Percentiles rank a stretch among this genome's conserved stretches.
phyloP scores from a whole-genome alignment of 179 eudicot species.

The Spergularia azorica region DNA sequence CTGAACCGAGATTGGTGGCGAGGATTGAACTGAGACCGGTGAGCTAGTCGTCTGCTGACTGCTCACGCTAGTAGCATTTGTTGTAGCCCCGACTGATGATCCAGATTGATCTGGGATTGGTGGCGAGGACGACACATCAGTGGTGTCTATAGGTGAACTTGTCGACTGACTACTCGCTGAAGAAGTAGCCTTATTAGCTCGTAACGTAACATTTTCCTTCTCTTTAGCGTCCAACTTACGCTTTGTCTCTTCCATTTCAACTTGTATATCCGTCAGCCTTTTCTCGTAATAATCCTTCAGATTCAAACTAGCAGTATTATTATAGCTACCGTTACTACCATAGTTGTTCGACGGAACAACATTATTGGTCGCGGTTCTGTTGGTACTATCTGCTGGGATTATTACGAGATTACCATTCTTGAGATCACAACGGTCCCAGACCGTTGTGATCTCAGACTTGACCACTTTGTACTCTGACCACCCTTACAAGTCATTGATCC shows the following conservation, averaged over 20 bases:
- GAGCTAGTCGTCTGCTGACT: too few species aligned
- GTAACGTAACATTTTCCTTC: too few species aligned
- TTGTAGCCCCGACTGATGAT: too few species aligned
- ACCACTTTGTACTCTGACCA: conserved; percentile 4
- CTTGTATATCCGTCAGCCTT: background rate
- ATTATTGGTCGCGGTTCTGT: background rate
- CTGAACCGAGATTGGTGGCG: too few species aligned
- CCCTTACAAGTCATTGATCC: background rate
- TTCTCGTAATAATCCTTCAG: background rate
- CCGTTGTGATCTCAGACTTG: background rate
- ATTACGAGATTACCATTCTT: background rate
- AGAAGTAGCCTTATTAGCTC: too few species aligned
- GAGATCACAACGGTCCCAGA: background rate
- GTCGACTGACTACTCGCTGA: too few species aligned
- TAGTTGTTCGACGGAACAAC: background rate
- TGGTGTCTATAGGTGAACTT: too few species aligned
- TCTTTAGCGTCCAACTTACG: background rate
- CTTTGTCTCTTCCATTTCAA: background rate
- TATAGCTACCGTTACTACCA: background rate
- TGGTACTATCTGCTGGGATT: background rate
- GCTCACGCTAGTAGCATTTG: too few species aligned
- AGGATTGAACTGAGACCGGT: too few species aligned
- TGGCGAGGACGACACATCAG: too few species aligned
- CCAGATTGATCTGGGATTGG: too few species aligned
- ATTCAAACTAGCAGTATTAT: background rate